phyloP scores from a whole-genome alignment of 331 rosid species.

The Erythrophleum ivorense region DNA sequence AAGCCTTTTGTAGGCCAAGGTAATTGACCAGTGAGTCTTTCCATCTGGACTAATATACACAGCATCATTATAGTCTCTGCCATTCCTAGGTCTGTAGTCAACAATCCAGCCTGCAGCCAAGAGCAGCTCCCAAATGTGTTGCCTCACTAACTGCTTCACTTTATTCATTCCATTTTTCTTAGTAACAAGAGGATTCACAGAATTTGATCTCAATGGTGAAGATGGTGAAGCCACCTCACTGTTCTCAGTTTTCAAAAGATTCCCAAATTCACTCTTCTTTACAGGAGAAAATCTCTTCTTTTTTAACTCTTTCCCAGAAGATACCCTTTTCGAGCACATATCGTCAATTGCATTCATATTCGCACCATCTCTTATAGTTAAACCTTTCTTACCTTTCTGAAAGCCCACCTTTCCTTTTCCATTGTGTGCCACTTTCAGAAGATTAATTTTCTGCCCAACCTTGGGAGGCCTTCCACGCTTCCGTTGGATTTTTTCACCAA shows the following conservation, averaged over 20 bases:
- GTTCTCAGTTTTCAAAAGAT: slow-evolving; percentile 34
- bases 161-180: slow-evolving; percentile 17
- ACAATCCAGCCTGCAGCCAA: slow-evolving; percentile 70
- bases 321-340: slow-evolving; percentile 34
- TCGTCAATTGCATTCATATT: slow-evolving; percentile 41
- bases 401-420: slow-evolving; percentile 42
- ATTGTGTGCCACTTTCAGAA: slow-evolving; percentile 33
- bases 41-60: slow-evolving; percentile 67
- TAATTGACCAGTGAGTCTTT: slow-evolving; percentile 69
- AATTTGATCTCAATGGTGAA: slow-evolving; percentile 20
- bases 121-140: slow-evolving; percentile 49
- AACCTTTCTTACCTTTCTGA: slow-evolving; percentile 32
- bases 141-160: slow-evolving; percentile 51
- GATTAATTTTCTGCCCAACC: slow-evolving; percentile 39
- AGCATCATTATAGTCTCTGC: slow-evolving; percentile 55
- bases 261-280: slow-evolving; percentile 19
- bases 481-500: slow-evolving; percentile 3
- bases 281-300: slow-evolving; percentile 39
- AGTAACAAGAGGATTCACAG: background rate
- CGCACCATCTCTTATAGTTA: slow-evolving; percentile 35
- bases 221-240: slow-evolving; percentile 24
- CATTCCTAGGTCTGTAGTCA: slow-evolving; percentile 57
- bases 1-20: slow-evolving; percentile 60
- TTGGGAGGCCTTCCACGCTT: slow-evolving; percentile 69
- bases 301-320: slow-evolving; percentile 38